Percentiles rank a stretch among this genome's conserved stretches.
phyloP scores from a whole-genome alignment of 306 rosid genomes.

The Castanospermum australe region DNA sequence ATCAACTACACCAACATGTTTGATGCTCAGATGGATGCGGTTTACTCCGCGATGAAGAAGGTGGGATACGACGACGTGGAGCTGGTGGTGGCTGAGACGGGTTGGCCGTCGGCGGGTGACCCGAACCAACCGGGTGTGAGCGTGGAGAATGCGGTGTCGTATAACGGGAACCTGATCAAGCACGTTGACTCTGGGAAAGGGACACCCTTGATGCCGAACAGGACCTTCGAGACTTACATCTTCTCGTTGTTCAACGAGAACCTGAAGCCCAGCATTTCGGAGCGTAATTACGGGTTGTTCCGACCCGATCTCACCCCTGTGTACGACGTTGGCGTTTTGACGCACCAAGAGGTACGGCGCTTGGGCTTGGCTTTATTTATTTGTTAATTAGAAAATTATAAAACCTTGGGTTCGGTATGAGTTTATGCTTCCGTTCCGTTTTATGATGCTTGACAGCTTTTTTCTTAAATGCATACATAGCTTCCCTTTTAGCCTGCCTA shows the following conservation, averaged over 20 bases:
- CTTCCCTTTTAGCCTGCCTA: neutral
- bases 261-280: slow-evolving; percentile 60
- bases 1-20: slow-evolving; percentile 82
- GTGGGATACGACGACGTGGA: slow-evolving; percentile 77
- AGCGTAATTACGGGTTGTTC: slow-evolving; percentile 78
- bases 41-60: slow-evolving; percentile 82
- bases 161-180: slow-evolving; percentile 63
- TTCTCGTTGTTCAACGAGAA: slow-evolving; percentile 80
- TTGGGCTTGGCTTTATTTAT: too few species aligned
- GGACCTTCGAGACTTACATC: slow-evolving; percentile 63
- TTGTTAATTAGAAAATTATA: neutral
- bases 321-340: slow-evolving; percentile 63
- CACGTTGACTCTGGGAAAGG: slow-evolving; percentile 77
- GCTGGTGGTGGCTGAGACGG: slow-evolving; percentile 73
- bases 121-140: slow-evolving; percentile 64
- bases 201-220: slow-evolving; percentile 81
- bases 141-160: slow-evolving; percentile 64
- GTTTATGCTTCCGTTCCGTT: neutral
- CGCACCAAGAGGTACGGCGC: slow-evolving; percentile 56
- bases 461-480: too few species aligned
- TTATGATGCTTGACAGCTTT: neutral
- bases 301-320: slow-evolving; percentile 66
- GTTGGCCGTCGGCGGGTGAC: slow-evolving; percentile 87
- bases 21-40: slow-evolving; percentile 88
- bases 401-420: too few species aligned